Percentiles rank a stretch among this genome's conserved stretches.
These are phyloP conservation scores for Hypholoma fasciculare DNA, from an alignment of 768 basidiomycete genomes.

Conservation along the genomic window DNA sequence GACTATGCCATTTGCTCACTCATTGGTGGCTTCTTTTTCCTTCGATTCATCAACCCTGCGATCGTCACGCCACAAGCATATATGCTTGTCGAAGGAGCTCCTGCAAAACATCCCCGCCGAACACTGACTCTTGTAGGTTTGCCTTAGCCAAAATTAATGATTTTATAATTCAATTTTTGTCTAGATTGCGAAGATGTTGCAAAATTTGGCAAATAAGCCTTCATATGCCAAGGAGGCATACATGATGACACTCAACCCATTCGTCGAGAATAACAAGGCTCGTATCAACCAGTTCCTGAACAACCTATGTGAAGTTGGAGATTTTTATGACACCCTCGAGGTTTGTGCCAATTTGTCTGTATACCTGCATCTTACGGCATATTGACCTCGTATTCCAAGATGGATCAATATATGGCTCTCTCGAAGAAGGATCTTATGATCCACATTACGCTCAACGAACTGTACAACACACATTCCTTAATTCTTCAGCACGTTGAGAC, in stretches of 20 bases:
- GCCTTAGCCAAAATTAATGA: background rate
- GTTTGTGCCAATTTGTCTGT: conserved; percentile 38
- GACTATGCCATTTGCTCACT: conserved; percentile 98
- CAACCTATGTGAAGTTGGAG: conserved; percentile 95
- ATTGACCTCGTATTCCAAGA: conserved; percentile 45
- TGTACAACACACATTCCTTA: conserved; percentile 98
- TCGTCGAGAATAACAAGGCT: conserved; percentile 98
- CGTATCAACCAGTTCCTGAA: conserved; percentile 98
- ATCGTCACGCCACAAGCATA: conserved; percentile 99
- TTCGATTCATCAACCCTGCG: conserved; percentile 99
- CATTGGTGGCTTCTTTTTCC: conserved; percentile 99
- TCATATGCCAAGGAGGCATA: conserved; percentile 97
- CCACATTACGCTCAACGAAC: conserved; percentile 97
- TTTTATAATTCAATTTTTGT: background rate
- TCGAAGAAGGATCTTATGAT: conserved; percentile 99
- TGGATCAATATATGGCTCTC: conserved; percentile 99
- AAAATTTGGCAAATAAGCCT: conserved; percentile 98
- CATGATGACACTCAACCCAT: conserved; percentile 98
- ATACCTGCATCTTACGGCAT: background rate
- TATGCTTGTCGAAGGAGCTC: conserved; percentile 98
- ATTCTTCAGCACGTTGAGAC: conserved; percentile 94
- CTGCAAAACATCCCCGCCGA: conserved; percentile 95
- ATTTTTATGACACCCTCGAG: conserved; percentile 99
- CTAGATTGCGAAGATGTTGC: conserved; percentile 99
- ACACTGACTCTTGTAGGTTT: conserved; percentile 82